Base-by-base conservation (phyloP, 2,329 filamentous ascomycete species). In the Paracamarosporium sp. region DNA sequence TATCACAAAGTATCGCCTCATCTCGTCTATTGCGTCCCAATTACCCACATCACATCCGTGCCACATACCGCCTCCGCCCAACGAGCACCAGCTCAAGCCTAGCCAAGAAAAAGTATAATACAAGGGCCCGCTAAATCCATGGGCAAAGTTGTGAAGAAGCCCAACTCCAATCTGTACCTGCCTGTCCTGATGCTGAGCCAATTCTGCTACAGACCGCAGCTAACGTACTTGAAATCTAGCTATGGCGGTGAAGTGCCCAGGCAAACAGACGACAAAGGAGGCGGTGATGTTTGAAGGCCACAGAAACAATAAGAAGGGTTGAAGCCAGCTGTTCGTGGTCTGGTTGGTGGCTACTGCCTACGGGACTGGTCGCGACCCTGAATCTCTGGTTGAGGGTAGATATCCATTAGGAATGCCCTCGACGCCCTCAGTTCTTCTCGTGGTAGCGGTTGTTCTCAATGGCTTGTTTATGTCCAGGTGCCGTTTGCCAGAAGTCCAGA, bases 401-500 rank as follows among this genome's bases (percentile, higher is more conserved):
- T n/a, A 44, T 30, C 25, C n/a, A 7, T 31, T 15, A 13, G n/a
- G 5, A 50, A n/a, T 27, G 24, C 7, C 20, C n/a, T 15, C 30
- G 20, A 7, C 30, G 15, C 51, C 25, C 44, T 64, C 68, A 68
- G 58, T 66, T 67, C 61, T 72, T 72, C 35, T 71, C 68, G 27
- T 59, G 66, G 27, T 57, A 58, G 25, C 69, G 66, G 44, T 66
- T 67, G 38, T 60, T 57, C 52, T 75, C 70, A 25, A 74, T 56
- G 9, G 65, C 57, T 33, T 65, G 62, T 55, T 71, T 72, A 41
- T 64, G 47, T 5, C 68, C 70, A 31, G 65, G 68, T 24, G 67
- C 67, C n/a, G 69, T 61, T 56, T 76, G 74, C 94, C 94, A 99
- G 82, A 99, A 99, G 80, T 99, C 95, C 73, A 99, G 87, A 61